Base-by-base conservation (phyloP, 768 basidiomycete genomes). In the Xerocomus potaroensis region DNA sequence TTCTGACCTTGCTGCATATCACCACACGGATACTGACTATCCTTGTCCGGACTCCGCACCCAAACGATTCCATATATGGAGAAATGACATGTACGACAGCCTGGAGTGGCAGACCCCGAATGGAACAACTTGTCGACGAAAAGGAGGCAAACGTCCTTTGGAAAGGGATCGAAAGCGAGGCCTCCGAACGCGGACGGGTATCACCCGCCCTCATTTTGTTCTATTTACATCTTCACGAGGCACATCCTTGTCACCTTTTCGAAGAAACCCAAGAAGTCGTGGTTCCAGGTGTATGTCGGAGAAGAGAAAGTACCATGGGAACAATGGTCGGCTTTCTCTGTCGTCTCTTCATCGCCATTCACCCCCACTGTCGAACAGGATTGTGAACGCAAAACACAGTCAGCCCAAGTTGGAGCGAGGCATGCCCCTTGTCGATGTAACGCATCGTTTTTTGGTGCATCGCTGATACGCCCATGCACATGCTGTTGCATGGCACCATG, bases 281-380 rank as follows among this genome's bases (percentile, higher is more conserved):
- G 88, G 88, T 87, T 89, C 55, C 76, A 76, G 42, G 77, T 79
- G 10, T 81, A 81, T 32, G 72, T 75, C 54, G 82, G 76, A 1
- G 85, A 91, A 67, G 89, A 91, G 60, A 86, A 91, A 21, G 79
- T 90, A 12, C 80, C 87, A 43, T 91, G 89, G 89, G 90, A 91
- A 62, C 81, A 87, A 66, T 91, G 89, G 89, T 87, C 11, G 5
- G 71, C 55, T 21, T 19, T n/a, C 3, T 39, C 33, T 10, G 6
- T 27, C 26, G 5, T 22, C 6, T 36, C 29, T 14, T n/a, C 29
- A 39, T 32, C 24, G 29, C 45, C n/a, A n/a, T n/a, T 21, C 29
- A 14, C 21, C 22, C 31, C 23, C 16, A 21, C n/a, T n/a, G n/a
- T 18, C 21, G 26, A 14, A n/a, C 38, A 91, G 89, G 88, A 69